These are phyloP conservation scores for Cephalotrichum gorgonifer DNA, from an alignment of 2,329 filamentous ascomycete genomes.

Conservation along the genomic window DNA sequence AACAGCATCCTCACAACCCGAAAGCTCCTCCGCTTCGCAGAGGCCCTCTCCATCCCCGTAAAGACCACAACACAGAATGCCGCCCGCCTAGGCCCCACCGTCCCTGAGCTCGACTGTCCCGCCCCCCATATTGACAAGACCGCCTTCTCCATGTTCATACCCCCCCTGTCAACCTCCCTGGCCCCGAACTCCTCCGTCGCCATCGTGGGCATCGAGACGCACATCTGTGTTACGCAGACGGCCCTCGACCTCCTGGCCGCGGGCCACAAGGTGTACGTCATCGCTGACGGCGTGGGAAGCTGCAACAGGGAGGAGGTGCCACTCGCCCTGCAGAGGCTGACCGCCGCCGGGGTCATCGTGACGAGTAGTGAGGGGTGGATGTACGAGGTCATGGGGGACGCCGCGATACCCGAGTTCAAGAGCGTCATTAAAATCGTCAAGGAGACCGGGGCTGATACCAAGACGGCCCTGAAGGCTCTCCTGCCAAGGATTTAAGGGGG, in stretches of 20 bases:
- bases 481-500: conserved; percentile 44
- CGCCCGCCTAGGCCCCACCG: conserved; percentile 68
- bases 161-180: conserved; percentile 42
- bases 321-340: conserved; percentile 66
- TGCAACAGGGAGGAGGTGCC: conserved; percentile 74
- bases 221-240: conserved; percentile 93
- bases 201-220: conserved; percentile 83
- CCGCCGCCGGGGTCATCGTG: conserved; percentile 65
- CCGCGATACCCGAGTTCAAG: conserved; percentile 61
- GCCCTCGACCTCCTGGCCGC: conserved; percentile 65
- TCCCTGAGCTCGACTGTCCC: conserved; percentile 51
- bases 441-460: conserved; percentile 62
- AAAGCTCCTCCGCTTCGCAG: conserved; percentile 58
- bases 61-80: conserved; percentile 80
- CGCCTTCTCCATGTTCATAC: conserved; percentile 77
- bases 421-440: conserved; percentile 68
- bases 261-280: conserved; percentile 74
- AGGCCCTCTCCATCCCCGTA: conserved; percentile 63
- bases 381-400: conserved; percentile 84
- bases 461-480: conserved; percentile 54
- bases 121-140: conserved; percentile 68
- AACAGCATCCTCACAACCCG: conserved; percentile 52
- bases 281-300: conserved; percentile 84
- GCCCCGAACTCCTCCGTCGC: conserved; percentile 42
- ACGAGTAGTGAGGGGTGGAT: conserved; percentile 84